Evolutionary conservation across 2,329 filamentous ascomycete genomes (phyloP).

Genomic region (Trichophyton benhamiae): DNA sequence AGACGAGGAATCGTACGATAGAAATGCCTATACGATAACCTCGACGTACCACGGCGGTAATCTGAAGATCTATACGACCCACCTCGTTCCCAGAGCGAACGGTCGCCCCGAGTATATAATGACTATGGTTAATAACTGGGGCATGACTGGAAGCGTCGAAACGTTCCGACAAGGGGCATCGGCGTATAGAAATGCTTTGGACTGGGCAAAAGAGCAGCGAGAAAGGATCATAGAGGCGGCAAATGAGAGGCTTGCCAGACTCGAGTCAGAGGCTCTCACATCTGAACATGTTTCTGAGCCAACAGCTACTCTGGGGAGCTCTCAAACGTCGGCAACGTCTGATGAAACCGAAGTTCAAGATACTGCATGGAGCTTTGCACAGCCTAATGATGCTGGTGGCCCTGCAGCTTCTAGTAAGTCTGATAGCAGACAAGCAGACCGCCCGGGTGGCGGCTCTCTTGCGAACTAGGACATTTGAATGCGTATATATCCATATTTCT

Average conservation of each 20-base stretch:
- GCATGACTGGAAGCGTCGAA: constrained; percentile 20
- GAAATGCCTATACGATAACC: constrained; percentile 29
- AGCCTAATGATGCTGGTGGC: too few relatives aligned
- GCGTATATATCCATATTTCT: too few relatives aligned
- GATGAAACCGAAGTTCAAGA: too few relatives aligned
- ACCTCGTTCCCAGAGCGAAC: not conserved
- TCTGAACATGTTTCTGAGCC: too few relatives aligned
- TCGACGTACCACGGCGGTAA: constrained; percentile 11
- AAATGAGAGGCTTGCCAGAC: not conserved
- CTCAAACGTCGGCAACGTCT: too few relatives aligned
- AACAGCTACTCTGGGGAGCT: too few relatives aligned
- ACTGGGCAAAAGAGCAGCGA: constrained; percentile 27
- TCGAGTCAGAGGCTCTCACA: not conserved
- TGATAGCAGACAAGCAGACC: too few relatives aligned
- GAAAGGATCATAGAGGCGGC: constrained; percentile 14
- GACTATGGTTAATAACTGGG: constrained; percentile 11
- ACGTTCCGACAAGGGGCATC: constrained; percentile 26
- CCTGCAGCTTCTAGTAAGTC: too few relatives aligned
- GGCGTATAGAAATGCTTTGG: constrained; percentile 31
- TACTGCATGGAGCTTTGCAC: too few relatives aligned
- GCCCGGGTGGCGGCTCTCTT: too few relatives aligned
- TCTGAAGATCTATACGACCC: constrained; percentile 9
- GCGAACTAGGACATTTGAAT: too few relatives aligned
- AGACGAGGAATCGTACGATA: constrained; percentile 26
- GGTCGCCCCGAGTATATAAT: constrained; percentile 8